Base-by-base conservation (phyloP, 257 asterid species). In the Avicennia marina region DNA sequence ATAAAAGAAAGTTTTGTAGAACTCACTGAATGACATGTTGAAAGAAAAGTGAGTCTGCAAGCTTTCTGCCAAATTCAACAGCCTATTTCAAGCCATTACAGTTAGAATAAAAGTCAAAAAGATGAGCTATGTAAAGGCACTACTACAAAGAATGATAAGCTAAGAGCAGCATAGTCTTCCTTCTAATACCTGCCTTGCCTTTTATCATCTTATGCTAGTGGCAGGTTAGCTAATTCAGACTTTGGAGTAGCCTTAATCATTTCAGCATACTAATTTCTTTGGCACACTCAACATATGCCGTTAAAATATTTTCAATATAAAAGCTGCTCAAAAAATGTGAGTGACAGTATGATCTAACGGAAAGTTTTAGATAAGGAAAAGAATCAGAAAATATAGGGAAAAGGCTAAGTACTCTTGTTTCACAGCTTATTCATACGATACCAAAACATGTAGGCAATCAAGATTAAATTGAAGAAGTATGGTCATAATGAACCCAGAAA, bases 31-130 rank as follows among this genome's bases (percentile, higher is more conserved):
- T 79, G 61, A 86, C 90, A 53, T 78, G 83, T 24, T 61, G 86
- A 70, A 89, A 65, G 76, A 89, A 86, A 72, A 86, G 86, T 53
- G 86, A 72, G 63, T 58, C 69, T 15, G 82, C 85, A 33, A 89
- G 93, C 86, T 80, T 90, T 61, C 81, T 81, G 46, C 97, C 95
- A 62, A 86, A 84, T 72, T 86, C 95, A 76, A 86, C 82, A 71
- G 95, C 97, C 97, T 90, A 66, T 42, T 32, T 64, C 66, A 56
- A 66, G 51, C 42, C 53, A 66, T 39, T 62, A 27, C 29, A 67
- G 45, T 45, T 39, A 61, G 59, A 56, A 58, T 21, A 48, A 19
- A 48, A 29, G 4, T 34, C 0, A 49, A 49, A 34, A 32, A 1
- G n/a, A 20, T 46, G 20, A 47, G 39, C 22, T 44, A 51, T 21